A percentile compares a stretch with the other conserved stretches of the same genome.
phyloP scores from a whole-genome alignment of 257 asterid species.

The Datura wrightii region DNA sequence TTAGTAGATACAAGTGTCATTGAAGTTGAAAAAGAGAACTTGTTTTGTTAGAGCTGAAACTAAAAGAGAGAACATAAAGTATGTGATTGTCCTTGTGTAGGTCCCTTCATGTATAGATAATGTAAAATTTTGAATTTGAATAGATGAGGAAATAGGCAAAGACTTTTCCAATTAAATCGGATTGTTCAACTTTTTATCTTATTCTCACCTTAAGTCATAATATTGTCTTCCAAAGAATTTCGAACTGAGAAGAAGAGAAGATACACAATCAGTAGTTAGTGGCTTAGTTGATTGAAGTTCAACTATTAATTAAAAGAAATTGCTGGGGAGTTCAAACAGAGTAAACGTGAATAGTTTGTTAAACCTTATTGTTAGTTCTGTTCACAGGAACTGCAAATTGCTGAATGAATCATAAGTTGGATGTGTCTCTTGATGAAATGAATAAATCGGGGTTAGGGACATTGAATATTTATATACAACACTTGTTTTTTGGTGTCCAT shows the following conservation, averaged over 20 bases:
- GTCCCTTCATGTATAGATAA: not conserved
- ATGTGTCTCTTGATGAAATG: slow-evolving; percentile 25
- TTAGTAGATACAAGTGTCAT: not conserved
- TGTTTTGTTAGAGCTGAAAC: slow-evolving; percentile 19
- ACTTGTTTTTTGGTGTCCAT: slow-evolving; percentile 42
- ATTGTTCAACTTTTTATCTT: not conserved
- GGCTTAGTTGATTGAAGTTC: not conserved
- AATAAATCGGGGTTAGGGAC: slow-evolving; percentile 6
- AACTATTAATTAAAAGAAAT: not conserved
- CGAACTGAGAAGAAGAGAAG: slow-evolving; percentile 12
- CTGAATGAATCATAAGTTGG: slow-evolving; percentile 10
- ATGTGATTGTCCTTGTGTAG: not conserved
- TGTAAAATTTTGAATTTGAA: not conserved
- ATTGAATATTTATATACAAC: slow-evolving; percentile 42
- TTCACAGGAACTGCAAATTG: not conserved
- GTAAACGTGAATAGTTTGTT: slow-evolving; percentile 10
- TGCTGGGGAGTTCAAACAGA: not conserved
- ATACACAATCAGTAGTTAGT: not conserved
- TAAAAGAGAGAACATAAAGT: not conserved
- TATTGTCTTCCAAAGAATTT: slow-evolving; percentile 10
- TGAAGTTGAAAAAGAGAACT: not conserved
- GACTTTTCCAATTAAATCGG: not conserved
- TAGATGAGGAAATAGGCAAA: not conserved
- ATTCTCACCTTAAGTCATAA: not conserved
- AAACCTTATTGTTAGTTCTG: not conserved